Evolutionary conservation across 768 basidiomycete genomes (phyloP).

Genomic region (Collybia mongolica): DNA sequence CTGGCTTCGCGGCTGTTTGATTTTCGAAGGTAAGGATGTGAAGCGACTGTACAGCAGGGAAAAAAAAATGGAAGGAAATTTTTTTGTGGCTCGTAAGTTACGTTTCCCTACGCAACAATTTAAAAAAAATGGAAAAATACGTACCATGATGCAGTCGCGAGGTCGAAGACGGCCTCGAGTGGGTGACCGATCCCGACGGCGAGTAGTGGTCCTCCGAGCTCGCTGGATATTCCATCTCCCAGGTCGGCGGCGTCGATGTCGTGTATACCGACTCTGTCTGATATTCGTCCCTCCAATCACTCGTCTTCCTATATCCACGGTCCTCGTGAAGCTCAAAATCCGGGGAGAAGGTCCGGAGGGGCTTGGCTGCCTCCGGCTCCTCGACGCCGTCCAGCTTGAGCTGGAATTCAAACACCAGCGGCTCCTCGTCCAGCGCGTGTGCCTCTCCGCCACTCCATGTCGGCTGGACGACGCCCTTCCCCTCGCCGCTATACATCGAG

Average conservation of each 20-base stretch:
- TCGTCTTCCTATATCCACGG: slow-evolving; percentile 9
- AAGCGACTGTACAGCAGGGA: slow-evolving; percentile 4
- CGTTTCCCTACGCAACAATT: too few relatives aligned
- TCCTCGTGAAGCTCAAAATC: slow-evolving; percentile 30
- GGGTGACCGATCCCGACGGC: neutral
- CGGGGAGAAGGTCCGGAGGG: slow-evolving; percentile 36
- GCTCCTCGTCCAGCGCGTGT: slow-evolving; percentile 59
- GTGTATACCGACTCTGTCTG: neutral
- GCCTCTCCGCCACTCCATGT: slow-evolving; percentile 52
- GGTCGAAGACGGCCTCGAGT: neutral
- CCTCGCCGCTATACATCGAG: slow-evolving; percentile 54
- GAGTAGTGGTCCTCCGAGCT: slow-evolving; percentile 11
- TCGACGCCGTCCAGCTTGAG: slow-evolving; percentile 32
- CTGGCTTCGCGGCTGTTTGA: neutral
- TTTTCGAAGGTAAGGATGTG: slow-evolving; percentile 15
- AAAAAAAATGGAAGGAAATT: slow-evolving; percentile 5
- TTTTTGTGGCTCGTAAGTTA: neutral
- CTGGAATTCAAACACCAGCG: slow-evolving; percentile 67
- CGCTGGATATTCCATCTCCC: slow-evolving; percentile 16
- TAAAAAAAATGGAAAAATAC: slow-evolving; percentile 3
- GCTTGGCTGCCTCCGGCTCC: slow-evolving; percentile 12
- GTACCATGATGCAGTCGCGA: slow-evolving; percentile 12
- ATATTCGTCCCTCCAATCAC: slow-evolving; percentile 16
- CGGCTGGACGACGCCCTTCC: slow-evolving; percentile 32
- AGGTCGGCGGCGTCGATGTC: slow-evolving; percentile 8